Percentiles rank a stretch among this genome's conserved stretches.
Conservation (phyloP, 495 filamentous ascomycete genomes). For the Lasiosphaeria ovina region DNA sequence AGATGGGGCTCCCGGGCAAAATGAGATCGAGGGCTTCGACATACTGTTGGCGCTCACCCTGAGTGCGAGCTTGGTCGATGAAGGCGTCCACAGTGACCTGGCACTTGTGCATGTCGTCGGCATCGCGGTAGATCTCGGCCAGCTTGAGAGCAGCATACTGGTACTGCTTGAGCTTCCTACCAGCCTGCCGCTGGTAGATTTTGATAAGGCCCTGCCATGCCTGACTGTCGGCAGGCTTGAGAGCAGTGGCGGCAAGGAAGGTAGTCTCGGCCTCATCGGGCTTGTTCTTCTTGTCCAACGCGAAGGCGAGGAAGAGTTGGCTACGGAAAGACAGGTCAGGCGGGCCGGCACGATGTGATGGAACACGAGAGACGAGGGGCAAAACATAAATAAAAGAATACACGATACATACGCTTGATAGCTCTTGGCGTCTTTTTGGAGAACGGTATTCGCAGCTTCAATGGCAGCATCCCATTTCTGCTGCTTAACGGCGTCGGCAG, state of each 20-base stretch:
- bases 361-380: neutral
- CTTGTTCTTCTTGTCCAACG: conserved; percentile 69
- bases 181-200: conserved; percentile 74
- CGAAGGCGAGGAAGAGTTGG: conserved; percentile 78
- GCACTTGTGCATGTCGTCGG: conserved; percentile 65
- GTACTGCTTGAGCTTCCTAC: conserved; percentile 68
- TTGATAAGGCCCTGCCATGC: conserved; percentile 91
- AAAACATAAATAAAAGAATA: conserved; percentile 3
- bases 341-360: conserved; percentile 3
- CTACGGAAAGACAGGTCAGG: conserved; percentile 38
- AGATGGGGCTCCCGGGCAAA: conserved; percentile 74
- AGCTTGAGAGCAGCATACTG: conserved; percentile 67
- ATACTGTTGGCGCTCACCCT: conserved; percentile 70
- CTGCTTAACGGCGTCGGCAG: conserved; percentile 73
- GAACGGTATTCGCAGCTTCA: conserved; percentile 60
- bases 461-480: conserved; percentile 75
- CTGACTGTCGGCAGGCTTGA: conserved; percentile 54
- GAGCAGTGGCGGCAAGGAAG: conserved; percentile 69
- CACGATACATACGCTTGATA: conserved; percentile 69
- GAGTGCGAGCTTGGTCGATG: conserved; percentile 61
- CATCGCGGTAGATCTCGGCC: conserved; percentile 68
- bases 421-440: conserved; percentile 70
- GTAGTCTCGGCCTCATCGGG: conserved; percentile 67
- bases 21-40: conserved; percentile 70
- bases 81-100: conserved; percentile 83